A percentile compares a stretch with the other conserved stretches of the same genome.
These are phyloP conservation scores for Luzula sylvatica DNA, from an alignment of 176 grass and related monocot species.

Conservation along the genomic window DNA sequence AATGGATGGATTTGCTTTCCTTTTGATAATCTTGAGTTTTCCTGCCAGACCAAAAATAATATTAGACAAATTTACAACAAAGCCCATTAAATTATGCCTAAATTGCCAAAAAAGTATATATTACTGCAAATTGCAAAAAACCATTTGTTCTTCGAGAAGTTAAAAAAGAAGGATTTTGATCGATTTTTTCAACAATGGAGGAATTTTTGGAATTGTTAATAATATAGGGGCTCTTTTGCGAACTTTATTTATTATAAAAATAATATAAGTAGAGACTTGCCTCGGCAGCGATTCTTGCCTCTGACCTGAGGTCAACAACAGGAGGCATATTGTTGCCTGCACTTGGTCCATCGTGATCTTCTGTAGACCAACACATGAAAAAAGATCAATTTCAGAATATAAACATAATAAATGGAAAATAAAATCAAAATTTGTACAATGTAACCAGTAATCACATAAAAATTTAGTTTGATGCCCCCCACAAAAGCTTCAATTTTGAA, in stretches of 20 bases:
- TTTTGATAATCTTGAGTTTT: constrained; percentile 63
- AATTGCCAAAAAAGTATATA: background rate
- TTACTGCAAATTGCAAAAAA: no score
- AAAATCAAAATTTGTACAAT: background rate
- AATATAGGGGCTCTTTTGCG: no score
- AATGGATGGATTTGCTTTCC: constrained; percentile 86
- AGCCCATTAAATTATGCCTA: constrained; percentile 7
- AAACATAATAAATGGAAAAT: background rate
- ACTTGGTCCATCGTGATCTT: constrained; percentile 24
- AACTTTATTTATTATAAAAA: no score
- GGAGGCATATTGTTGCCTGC: constrained; percentile 14
- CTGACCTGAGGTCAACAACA: constrained; percentile 50
- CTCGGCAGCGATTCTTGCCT: constrained; percentile 59
- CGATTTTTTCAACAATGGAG: no score
- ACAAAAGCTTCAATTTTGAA: no score
- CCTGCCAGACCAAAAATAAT: constrained; percentile 36
- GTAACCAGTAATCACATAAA: background rate
- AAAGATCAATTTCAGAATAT: background rate
- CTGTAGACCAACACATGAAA: constrained; percentile 3
- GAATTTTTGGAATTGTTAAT: no score
- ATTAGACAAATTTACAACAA: background rate
- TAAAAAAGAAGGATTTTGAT: no score
- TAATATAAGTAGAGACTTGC: constrained; percentile 10
- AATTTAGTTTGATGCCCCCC: background rate
- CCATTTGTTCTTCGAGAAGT: no score